Evolutionary conservation across 805 yeast species (phyloP), one percentile per base, ranked within the genome.

Genomic region (Tetrapisispora fleetii): DNA sequence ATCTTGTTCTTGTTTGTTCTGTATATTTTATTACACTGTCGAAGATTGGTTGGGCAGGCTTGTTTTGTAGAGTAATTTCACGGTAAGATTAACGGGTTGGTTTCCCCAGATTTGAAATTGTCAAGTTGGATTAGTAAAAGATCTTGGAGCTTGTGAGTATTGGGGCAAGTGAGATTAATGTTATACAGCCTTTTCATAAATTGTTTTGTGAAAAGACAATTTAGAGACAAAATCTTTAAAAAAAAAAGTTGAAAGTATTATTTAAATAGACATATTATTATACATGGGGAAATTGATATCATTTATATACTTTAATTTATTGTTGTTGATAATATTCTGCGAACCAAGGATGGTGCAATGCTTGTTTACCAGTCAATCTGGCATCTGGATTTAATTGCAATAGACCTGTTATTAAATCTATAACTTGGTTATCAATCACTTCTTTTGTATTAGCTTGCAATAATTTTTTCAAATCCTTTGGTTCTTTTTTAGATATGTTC

Each of bases 401-500:
- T 51, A 78, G 60, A 0, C 66, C 67, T 28, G 59, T 61, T 36
- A 66, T 40, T 10, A 66, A 52, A 48, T 64, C 67, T 35, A 66
- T 55, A 5, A 62, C 48, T 16, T 55, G 53, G 28, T 57, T 62
- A 37, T 66, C 68, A 42, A 65, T 40, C 10, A 52, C 51, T 42
- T 54, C 60, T 28, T 57, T 54, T 9, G 65, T 55, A 42, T 58
- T 48, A 13, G 62, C 55, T 46, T 64, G 67, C 47, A 68, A 53
- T 4, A 66, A 50, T 27, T 55, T 54, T 21, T 67, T 70, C 58
- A 93, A 67, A 58, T 80, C 78, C 67, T 81, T 85, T 59, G 82
- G 80, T 40, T 75, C 67, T 95, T 96, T 88, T 64, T 85, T 87
- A 24, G 96, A 96, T 75, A 90, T 88, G 18, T 95, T 85, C 43